Evolutionary conservation across 805 yeast species (phyloP), one percentile per base, ranked within the genome.

Genomic region (Saccharomyces eubayanus): DNA sequence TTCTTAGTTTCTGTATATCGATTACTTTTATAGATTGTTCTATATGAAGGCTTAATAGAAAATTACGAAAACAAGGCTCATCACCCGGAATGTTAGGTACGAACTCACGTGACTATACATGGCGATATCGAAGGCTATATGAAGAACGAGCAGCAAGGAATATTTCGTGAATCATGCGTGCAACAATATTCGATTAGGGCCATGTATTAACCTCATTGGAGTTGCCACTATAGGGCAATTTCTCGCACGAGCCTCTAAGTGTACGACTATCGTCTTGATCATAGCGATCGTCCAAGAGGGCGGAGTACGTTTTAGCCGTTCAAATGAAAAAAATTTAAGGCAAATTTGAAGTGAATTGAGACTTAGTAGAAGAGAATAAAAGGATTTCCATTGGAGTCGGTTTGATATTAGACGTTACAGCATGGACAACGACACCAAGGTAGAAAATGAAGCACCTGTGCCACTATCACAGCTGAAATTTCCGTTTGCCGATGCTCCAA

Each of bases 401-500:
- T 16, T 5, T 11, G 8, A 21, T 8, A 16, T 16, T 8, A 36
- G 6, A 36, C 43, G 20, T 6, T 36, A 36, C 24, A 16, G 20
- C 8, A 36, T 36, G 43, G 10, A 16, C 4, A 16, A 36, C 6
- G 24, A 16, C 12, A 16, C 5, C 20, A 16, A 36, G 21, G 6
- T 36, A 21, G 4, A 16, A 16, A 36, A 36, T 2, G 12, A 36
- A 16, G 9, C 43, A 36, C 43, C 16, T 36, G 8, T 6, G 8
- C 43, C 21, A 36, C 43, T 36, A 36, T 36, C 43, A 16, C 43
- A 16, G 24, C 36, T 53, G 12, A 29, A 53, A 27, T 55, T 83
- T 14, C 87, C 91, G 1, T 84, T 81, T 66, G 96, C 97, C 1
- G 86, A 86, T 62, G 91, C 96, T 1, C 91, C 97, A 0, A 85